A percentile compares a stretch with the other conserved stretches of the same genome.
Evolutionary conservation across 192 early-diverging fungal genomes (phyloP).

Genomic region (Linnemannia exigua): DNA sequence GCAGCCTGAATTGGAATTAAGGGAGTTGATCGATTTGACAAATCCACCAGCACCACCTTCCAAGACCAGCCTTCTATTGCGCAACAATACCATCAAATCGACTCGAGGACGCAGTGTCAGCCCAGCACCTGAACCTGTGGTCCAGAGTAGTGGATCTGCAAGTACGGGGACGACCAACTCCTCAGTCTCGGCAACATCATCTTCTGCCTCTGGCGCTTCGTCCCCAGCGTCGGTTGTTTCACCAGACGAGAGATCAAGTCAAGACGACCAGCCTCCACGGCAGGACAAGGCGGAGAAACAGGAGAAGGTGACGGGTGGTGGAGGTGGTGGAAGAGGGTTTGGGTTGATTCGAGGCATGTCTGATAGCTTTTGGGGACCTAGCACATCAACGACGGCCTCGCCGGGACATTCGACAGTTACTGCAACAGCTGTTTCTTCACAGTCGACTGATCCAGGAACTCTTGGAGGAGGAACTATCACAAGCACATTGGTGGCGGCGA

Average conservation of each 20-base stretch:
- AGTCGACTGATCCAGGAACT: background rate
- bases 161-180: background rate
- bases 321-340: constrained; percentile 10
- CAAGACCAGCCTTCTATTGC: constrained; percentile 31
- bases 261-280: background rate
- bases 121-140: background rate
- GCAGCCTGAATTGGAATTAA: background rate
- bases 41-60: constrained; percentile 32
- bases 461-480: constrained; percentile 27
- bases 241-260: background rate
- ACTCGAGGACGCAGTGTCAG: background rate
- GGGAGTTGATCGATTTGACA: background rate
- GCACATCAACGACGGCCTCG: background rate
- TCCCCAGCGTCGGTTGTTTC: background rate
- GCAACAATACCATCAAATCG: constrained; percentile 19
- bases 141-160: background rate
- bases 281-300: background rate
- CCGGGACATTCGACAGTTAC: background rate
- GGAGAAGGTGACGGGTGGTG: background rate
- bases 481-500: constrained; percentile 27
- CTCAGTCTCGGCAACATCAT: background rate
- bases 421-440: background rate
- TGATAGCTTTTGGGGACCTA: constrained; percentile 27
- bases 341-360: constrained; percentile 50
- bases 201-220: background rate